Evolutionary conservation across 2,329 filamentous ascomycete genomes (phyloP), one percentile per base, ranked within the genome.

Genomic region (Stemphylium beticola): DNA sequence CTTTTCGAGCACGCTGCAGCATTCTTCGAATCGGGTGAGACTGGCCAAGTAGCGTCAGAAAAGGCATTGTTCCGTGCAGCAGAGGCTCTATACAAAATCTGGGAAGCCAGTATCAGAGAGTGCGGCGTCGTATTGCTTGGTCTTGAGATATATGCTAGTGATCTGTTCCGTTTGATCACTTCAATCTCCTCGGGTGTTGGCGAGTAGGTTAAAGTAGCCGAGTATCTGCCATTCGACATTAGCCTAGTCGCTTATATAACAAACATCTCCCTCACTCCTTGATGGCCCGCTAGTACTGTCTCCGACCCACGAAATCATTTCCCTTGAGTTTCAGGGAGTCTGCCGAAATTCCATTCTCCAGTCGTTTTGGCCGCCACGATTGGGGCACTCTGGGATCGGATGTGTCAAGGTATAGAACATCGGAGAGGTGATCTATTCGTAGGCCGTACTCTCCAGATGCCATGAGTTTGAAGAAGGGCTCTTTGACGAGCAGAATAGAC

Each of bases 391-490:
- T 73, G n/a, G 68, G 45, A 36, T 83, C 76, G 15, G 60, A 40
- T 0, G 58, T 45, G 0, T 69, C 47, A 2, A 83, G 53, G 53
- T 72, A 74, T 3, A 78, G 55, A 15, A 85, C 58, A 51, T 86
- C 83, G 14, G 77, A 78, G 14, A 80, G 61, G 62, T 86, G 83
- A 52, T 86, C 83, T 6, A 84, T 79, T 5, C 82, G 76, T 20
- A 86, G 31, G 0, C 69, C 74, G 62, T 81, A 82, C 0, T 68
- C 42, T 2, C 77, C 77, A 24, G 78, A 66, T 0, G 63, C 66
- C 20, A 73, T 72, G 0, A 64, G 26, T 57, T 80, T 82, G 59
- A 85, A 77, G 60, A 78, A 85, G 0, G 83, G 82, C 52, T 85
- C 83, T 56, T 85, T 60, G n/a, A 55, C 17, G 4, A 61, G 41